Conservation (phyloP, 495 filamentous ascomycete genomes). For the Aspergillus nanangensis region DNA sequence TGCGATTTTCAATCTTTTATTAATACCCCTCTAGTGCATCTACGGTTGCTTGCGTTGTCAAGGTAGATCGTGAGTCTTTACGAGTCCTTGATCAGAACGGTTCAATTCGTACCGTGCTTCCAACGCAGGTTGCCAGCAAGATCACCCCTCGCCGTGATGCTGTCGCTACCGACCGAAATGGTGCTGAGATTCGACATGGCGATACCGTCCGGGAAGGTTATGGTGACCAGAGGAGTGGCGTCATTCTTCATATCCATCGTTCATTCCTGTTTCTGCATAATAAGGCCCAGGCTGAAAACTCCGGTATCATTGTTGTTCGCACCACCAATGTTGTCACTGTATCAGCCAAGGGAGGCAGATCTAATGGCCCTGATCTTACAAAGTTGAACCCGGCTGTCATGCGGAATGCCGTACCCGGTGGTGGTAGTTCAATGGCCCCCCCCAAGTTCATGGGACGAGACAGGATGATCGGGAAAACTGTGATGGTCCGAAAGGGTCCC, state of each 20-base stretch:
- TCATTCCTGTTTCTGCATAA: slow-evolving; percentile 85
- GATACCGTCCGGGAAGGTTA: slow-evolving; percentile 88
- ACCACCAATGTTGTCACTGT: slow-evolving; percentile 81
- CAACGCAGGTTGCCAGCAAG: slow-evolving; percentile 86
- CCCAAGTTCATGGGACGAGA: slow-evolving; percentile 76
- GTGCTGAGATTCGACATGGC: slow-evolving; percentile 85
- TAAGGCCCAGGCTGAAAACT: slow-evolving; percentile 78
- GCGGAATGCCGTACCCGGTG: slow-evolving; percentile 47
- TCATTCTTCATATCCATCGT: slow-evolving; percentile 87
- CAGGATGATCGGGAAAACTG: slow-evolving; percentile 84
- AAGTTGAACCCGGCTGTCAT: slow-evolving; percentile 92
- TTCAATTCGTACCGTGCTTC: slow-evolving; percentile 73
- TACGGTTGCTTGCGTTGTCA: slow-evolving; percentile 89
- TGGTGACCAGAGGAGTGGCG: slow-evolving; percentile 79
- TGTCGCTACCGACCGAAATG: slow-evolving; percentile 88
- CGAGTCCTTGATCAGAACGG: slow-evolving; percentile 88
- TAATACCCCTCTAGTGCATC: slow-evolving; percentile 57
- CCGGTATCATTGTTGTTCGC: slow-evolving; percentile 84
- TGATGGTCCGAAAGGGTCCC: slow-evolving; percentile 74
- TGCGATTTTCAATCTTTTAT: too few species aligned
- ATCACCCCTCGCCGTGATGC: slow-evolving; percentile 72
- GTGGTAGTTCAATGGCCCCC: slow-evolving; percentile 60
- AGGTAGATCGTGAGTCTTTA: slow-evolving; percentile 89
- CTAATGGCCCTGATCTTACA: slow-evolving; percentile 68
- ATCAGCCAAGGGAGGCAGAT: slow-evolving; percentile 82